Evolutionary conservation across 108 stramenopile genomes (phyloP).

Genomic region (Epithemia pelagica): DNA sequence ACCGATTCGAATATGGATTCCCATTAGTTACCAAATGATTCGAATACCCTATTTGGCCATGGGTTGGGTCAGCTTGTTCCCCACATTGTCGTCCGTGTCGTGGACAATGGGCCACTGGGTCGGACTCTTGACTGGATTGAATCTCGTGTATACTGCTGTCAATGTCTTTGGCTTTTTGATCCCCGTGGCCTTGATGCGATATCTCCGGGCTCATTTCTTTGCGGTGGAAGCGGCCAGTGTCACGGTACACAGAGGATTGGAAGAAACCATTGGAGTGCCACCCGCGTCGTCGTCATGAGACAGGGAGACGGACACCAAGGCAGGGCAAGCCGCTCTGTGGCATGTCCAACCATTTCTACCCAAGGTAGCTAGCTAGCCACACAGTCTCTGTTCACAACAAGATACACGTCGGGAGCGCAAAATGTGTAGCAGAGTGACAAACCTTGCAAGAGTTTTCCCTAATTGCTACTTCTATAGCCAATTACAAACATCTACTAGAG

Average conservation of each 20-base stretch:
- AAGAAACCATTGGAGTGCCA: conserved; percentile 54
- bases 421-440: too few relatives aligned
- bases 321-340: too few relatives aligned
- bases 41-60: conserved; percentile 43
- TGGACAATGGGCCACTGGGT: not conserved
- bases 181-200: conserved; percentile 59
- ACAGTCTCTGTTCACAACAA: too few relatives aligned
- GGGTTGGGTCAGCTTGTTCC: not conserved
- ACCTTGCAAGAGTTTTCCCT: too few relatives aligned
- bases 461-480: too few relatives aligned
- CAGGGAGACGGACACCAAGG: too few relatives aligned
- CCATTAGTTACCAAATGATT: conserved; percentile 50
- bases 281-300: conserved; percentile 5
- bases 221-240: conserved; percentile 70
- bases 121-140: conserved; percentile 38
- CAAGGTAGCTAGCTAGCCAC: too few relatives aligned
- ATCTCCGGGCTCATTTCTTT: conserved; percentile 67
- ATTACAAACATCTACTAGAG: too few relatives aligned
- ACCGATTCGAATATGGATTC: conserved; percentile 63
- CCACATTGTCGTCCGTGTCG: not conserved
- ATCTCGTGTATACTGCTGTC: conserved; percentile 52
- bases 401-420: too few relatives aligned
- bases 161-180: conserved; percentile 69
- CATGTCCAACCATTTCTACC: too few relatives aligned
- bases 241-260: conserved; percentile 44